Evolutionary conservation across 2,329 filamentous ascomycete species (phyloP), one percentile per base, ranked within the genome.

Genomic region (Colletotrichum ledebouriae): DNA sequence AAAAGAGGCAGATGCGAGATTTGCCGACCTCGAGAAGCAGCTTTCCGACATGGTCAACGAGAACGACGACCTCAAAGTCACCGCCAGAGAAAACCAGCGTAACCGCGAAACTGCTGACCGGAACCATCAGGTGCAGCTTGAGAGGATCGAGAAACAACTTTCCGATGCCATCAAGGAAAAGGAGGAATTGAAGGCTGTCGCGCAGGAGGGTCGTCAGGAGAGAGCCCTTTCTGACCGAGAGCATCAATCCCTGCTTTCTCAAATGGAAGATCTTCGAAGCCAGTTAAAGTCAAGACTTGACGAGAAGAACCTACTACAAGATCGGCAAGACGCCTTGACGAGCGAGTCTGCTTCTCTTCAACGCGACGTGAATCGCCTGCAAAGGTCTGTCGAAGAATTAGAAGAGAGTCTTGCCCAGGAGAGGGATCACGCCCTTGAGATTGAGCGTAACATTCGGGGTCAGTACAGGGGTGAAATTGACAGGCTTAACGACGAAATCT

Each of bases 221-320:
- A 80, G 79, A n/a, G 82, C 84, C 59, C 74, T 78, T 3, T 79
- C 76, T 72, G 74, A 78, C 52, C 70, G 70, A 37, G 80, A 83
- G 46, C 76, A 80, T 7, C 72, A 78, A 59, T 74, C 83, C 39
- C 79, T 86, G 13, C 78, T 82, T 17, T 75, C 81, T 20, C 86
- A 86, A 71, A 75, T 92, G 3, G 82, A 87, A 58, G 80, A 88
- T 59, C 80, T 86, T 0, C 84, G 89, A 66, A 84, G 84, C 58
- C 90, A 93, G 25, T 77, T 92, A 1, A 82, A 87, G 69, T 79
- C 84, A 65, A 84, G 85, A 57, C 80, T 82, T 1, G 87, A 90
- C 70, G 91, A 93, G 76, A 94, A 92, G 76, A 86, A 89, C 59
- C 78, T 92, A 12, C 80, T 94, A 17, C 90, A 93, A 74, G 86